Conservation (phyloP, 1,284 basidiomycete genomes). For the Melanopsichium pennsylvanicum region DNA sequence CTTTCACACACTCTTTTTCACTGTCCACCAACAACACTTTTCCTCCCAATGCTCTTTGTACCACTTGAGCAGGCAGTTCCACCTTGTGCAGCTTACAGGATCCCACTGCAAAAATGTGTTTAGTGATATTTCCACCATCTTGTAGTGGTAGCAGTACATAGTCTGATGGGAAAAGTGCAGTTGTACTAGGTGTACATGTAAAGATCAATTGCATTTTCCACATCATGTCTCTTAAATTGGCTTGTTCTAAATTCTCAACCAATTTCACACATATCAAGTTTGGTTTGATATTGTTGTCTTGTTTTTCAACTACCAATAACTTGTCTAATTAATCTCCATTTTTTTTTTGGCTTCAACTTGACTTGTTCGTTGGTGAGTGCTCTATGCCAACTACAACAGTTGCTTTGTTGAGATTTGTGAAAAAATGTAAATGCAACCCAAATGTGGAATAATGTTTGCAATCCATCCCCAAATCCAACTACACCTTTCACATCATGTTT, state of each 20-base stretch:
- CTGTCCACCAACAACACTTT: slow-evolving; percentile 20
- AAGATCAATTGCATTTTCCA: slow-evolving; percentile 1
- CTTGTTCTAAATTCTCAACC: too few species aligned
- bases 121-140: too few species aligned
- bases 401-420: not conserved
- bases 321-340: too few species aligned
- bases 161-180: slow-evolving; percentile 4
- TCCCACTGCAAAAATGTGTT: slow-evolving; percentile 19
- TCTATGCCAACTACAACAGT: slow-evolving; percentile 7
- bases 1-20: slow-evolving; percentile 7
- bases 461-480: slow-evolving; percentile 26
- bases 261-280: too few species aligned
- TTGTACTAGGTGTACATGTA: slow-evolving; percentile 24
- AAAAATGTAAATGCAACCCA: slow-evolving; percentile 21
- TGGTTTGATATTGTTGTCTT: not conserved
- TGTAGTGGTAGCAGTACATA: too few species aligned
- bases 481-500: not conserved
- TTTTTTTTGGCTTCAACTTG: too few species aligned
- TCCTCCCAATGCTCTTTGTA: not conserved
- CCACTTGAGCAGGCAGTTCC: slow-evolving; percentile 11
- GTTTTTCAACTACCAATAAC: too few species aligned
- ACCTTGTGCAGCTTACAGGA: slow-evolving; percentile 28
- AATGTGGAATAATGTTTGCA: slow-evolving; percentile 15
- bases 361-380: not conserved
- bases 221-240: too few species aligned